Base-by-base conservation (phyloP, 1,284 basidiomycete genomes). In the Pascua guehoae region DNA sequence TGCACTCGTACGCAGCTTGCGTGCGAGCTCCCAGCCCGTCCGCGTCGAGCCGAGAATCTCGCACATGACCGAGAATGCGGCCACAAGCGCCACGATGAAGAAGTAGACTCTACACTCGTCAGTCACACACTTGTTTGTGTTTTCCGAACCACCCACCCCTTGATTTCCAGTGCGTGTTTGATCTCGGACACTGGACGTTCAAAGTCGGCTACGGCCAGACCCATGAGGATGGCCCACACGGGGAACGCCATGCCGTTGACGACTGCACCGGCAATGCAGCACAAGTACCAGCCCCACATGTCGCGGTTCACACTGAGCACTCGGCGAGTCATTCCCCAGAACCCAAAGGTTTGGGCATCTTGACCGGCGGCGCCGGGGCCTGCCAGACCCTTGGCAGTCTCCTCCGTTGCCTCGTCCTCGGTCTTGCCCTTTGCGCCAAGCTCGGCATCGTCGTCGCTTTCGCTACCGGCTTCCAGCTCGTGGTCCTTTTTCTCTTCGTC, bases 181-280 rank as follows among this genome's bases (percentile, higher is more conserved):
- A 77, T 54, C 46, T 58, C 51, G 39, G 70, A 63, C 11, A 85
- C 83, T 44, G 76, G 63, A 16, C 85, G 83, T 51, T 76, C 67
- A 79, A 91, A 91, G 12, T 81, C 83, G 48, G 80, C 69, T 62
- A 92, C 82, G 51, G 84, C 85, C 74, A 65, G 61, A 72, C 87
- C 84, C 72, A 87, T 94, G 5, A 95, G 82, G 60, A 96, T 84
- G 67, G 89, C 86, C 67, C 93, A 90, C 2, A 84, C 83, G 1
- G 95, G 95, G 72, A 92, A 94, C 17, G 92, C 86, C 74, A 87
- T 84, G 55, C 94, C 92, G 47, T 69, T 66, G 47, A 65, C 62
- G 32, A 73, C 49, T 7, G 67, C 71, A 24, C 67, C 68, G 37
- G 70, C 44, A 15, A 71, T 58, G 9, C 71, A 72, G 15, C 72